Conservation (phyloP, 352 stramenopile genomes). For the Phytophthora citrophthora region DNA sequence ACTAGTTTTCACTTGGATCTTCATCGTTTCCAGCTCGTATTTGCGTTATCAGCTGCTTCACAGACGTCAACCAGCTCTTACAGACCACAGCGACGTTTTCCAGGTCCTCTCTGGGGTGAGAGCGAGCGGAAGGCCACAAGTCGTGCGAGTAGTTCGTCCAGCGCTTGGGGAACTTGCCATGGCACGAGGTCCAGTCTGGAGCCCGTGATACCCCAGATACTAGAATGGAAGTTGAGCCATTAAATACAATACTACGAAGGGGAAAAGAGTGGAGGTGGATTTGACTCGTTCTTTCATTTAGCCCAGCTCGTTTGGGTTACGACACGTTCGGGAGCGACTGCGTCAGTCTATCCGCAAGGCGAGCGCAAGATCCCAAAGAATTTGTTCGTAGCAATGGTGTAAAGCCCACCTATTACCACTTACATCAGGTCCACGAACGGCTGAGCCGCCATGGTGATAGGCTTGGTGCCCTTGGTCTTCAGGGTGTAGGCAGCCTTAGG, state of each 20-base stretch:
- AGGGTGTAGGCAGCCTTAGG: conserved; percentile 97
- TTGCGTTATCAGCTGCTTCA: background rate
- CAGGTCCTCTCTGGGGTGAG: background rate
- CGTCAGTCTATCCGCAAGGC: conserved; percentile 6
- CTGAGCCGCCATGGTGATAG: conserved; percentile 98
- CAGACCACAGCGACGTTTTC: conserved; percentile 2
- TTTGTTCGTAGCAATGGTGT: conserved; percentile 22
- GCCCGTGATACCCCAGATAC: no score
- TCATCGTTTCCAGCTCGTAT: conserved; percentile 1
- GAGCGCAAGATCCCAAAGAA: conserved; percentile 23
- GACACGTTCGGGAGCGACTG: conserved; percentile 5
- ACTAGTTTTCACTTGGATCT: background rate
- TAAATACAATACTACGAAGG: background rate
- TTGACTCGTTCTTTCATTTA: conserved; percentile 57
- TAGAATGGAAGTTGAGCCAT: no score
- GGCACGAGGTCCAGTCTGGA: no score
- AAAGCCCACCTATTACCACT: conserved; percentile 41
- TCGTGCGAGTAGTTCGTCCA: conserved; percentile 10
- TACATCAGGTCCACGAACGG: conserved; percentile 99
- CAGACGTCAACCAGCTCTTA: conserved; percentile 1
- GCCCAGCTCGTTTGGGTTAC: conserved; percentile 40
- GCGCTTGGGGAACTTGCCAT: no score
- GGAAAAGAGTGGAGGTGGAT: conserved; percentile 24
- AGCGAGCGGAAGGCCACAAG: background rate
- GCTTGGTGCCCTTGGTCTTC: conserved; percentile 85